Percentiles rank a stretch among this genome's conserved stretches.
These are phyloP conservation scores for Besnoitia besnoiti DNA, from an alignment of 169 alveolate species.

Conservation along the genomic window DNA sequence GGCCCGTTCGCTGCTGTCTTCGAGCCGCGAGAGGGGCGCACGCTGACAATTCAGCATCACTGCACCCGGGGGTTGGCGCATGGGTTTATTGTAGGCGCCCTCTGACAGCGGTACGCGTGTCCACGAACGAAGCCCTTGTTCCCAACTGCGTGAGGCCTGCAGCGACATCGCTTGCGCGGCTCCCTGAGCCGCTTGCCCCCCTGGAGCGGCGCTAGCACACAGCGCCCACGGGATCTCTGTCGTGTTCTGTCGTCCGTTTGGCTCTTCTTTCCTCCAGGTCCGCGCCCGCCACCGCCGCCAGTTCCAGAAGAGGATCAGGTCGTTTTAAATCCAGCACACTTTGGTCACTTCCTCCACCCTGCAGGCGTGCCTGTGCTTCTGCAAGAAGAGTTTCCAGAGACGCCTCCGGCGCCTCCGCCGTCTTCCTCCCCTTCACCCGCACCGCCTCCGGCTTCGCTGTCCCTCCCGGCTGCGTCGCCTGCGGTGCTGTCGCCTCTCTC, in stretches of 20 bases:
- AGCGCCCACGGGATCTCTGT: too few relatives aligned
- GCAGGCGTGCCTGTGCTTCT: background rate
- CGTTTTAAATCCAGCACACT: background rate
- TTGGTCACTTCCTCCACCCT: conserved; percentile 25
- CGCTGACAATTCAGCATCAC: too few relatives aligned
- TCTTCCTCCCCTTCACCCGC: background rate
- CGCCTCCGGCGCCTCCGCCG: background rate
- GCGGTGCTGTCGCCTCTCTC: background rate
- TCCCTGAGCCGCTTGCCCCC: too few relatives aligned
- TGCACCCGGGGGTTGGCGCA: too few relatives aligned
- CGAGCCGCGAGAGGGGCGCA: too few relatives aligned
- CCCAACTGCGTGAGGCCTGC: too few relatives aligned
- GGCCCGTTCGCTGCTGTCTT: too few relatives aligned
- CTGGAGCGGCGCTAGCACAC: too few relatives aligned
- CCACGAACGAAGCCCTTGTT: too few relatives aligned
- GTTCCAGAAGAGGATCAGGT: background rate
- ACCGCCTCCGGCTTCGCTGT: background rate
- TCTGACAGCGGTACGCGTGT: too few relatives aligned
- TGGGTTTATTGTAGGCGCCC: too few relatives aligned
- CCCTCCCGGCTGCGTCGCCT: background rate
- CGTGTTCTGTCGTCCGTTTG: background rate
- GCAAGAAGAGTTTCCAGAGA: background rate
- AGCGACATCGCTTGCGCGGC: too few relatives aligned
- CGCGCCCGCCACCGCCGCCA: background rate
- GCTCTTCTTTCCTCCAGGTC: background rate